Evolutionary conservation across 768 basidiomycete genomes (phyloP).

Genomic region (Saitozyma podzolica): DNA sequence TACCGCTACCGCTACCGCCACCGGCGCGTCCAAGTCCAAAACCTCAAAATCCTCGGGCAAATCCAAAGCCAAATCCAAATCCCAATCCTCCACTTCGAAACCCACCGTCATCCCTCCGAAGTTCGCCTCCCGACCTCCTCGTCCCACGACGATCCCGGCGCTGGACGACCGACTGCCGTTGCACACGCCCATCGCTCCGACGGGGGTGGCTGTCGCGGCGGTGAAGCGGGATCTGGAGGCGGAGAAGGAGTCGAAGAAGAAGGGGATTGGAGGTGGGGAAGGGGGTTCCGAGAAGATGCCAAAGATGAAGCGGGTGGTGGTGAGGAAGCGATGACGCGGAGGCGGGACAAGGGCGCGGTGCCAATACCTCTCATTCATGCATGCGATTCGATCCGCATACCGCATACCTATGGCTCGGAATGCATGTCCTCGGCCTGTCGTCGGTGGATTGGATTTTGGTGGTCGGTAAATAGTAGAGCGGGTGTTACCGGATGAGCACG

Average conservation of each 20-base stretch:
- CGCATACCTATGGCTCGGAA: not conserved
- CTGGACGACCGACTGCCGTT: constrained; percentile 72
- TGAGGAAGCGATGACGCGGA: constrained; percentile 43
- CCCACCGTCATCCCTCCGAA: constrained; percentile 49
- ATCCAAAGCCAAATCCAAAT: constrained; percentile 21
- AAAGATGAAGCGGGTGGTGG: constrained; percentile 52
- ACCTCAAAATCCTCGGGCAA: constrained; percentile 5
- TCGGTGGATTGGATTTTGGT: no score
- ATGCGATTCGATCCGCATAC: constrained; percentile 1
- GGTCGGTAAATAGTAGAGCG: no score
- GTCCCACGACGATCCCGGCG: constrained; percentile 71
- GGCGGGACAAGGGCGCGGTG: not conserved
- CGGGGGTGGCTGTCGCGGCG: constrained; percentile 76
- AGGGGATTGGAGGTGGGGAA: constrained; percentile 40
- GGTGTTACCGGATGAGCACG: no score
- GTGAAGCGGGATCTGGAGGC: constrained; percentile 80
- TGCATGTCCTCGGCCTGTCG: not conserved
- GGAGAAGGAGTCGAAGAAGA: constrained; percentile 57
- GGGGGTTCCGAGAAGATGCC: constrained; percentile 29
- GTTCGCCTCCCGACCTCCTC: constrained; percentile 62
- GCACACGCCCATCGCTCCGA: constrained; percentile 74
- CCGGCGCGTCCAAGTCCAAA: constrained; percentile 9
- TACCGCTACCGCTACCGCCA: constrained; percentile 7
- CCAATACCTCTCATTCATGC: not conserved
- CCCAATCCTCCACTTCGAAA: constrained; percentile 22